phyloP scores from a whole-genome alignment of 371 early-diverging fungal genomes.

The Mucor lusitanicus region DNA sequence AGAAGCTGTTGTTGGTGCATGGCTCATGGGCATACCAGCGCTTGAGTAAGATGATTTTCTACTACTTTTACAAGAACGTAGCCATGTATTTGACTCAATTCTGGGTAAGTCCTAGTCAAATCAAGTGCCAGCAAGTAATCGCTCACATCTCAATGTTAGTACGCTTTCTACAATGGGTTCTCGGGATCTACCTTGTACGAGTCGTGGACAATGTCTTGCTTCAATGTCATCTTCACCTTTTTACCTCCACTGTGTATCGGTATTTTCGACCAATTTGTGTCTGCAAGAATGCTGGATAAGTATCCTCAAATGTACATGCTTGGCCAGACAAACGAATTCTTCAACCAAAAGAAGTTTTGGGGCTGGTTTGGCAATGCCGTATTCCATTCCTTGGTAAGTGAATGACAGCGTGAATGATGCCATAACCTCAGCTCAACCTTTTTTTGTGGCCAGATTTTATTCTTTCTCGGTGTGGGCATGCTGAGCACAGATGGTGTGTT shows the following conservation, averaged over 20 bases:
- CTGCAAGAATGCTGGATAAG: conserved; percentile 65
- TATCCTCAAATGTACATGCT: conserved; percentile 86
- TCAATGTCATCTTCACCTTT: conserved; percentile 79
- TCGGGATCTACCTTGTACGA: conserved; percentile 83
- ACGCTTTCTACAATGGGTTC: conserved; percentile 78
- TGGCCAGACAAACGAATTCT: conserved; percentile 84
- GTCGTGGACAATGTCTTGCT: conserved; percentile 67
- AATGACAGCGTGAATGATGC: too few species aligned
- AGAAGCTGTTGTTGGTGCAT: conserved; percentile 77
- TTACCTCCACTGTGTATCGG: conserved; percentile 82
- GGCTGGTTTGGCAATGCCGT: conserved; percentile 90
- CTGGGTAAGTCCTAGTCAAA: conserved; percentile 54
- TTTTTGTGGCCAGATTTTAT: conserved; percentile 52
- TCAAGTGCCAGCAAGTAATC: too few species aligned
- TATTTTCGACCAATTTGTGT: conserved; percentile 84
- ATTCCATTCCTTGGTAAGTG: conserved; percentile 73
- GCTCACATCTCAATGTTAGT: conserved; percentile 20
- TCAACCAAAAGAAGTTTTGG: conserved; percentile 90
- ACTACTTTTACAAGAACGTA: conserved; percentile 86
- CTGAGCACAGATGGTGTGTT: conserved; percentile 66
- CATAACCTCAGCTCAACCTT: conserved; percentile 67
- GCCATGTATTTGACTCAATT: conserved; percentile 74
- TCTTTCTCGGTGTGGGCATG: conserved; percentile 61
- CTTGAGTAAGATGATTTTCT: conserved; percentile 73
- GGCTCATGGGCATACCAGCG: conserved; percentile 83